Evolutionary conservation across 805 yeast genomes (phyloP), one percentile per base, ranked within the genome.

Genomic region (Osmozyma mogii): DNA sequence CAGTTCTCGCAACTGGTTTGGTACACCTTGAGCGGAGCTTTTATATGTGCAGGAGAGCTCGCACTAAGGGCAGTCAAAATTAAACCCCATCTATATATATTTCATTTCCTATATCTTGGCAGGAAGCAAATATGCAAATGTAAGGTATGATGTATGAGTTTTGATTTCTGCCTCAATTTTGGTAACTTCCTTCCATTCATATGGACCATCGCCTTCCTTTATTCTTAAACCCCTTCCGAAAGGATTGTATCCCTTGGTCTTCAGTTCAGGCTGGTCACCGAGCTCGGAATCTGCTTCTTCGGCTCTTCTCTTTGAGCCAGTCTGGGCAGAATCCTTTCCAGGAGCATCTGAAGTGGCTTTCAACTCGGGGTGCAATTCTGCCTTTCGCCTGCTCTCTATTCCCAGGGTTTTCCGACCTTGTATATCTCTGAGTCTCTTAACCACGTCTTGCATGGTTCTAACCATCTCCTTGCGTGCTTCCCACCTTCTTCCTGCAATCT

Each of bases 401-500:
- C 82, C 88, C 47, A 67, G 84, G 31, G 58, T 52, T 50, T 54
- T 82, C 40, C 94, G 72, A 25, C 66, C 59, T 51, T 80, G 81
- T 25, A 92, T 84, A 48, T 85, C 96, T 47, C 76, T 69, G 31
- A 92, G 58, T 38, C 96, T 69, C 25, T 72, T 76, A 11, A 92
- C 56, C 0, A 94, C 68, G 52, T 92, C 95, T 34, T 72, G 80
- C 3, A 87, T 66, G 20, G 75, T 74, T 41, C 89, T 72, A 8
- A 79, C 76, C 96, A 89, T 87, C 38, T 76, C 84, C 48, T 84
- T 80, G 44, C 94, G 77, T 9, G 94, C 84, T 52, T 88, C 97
- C 82, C 84, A 89, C 41, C 83, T 72, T 43, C 71, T 75, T 6
- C 88, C 84, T 24, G 81, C 78, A 28, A 87, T 78, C 50, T 89